Conservation (phyloP, 2,329 filamentous ascomycete genomes). For the Cytospora chrysosperma region DNA sequence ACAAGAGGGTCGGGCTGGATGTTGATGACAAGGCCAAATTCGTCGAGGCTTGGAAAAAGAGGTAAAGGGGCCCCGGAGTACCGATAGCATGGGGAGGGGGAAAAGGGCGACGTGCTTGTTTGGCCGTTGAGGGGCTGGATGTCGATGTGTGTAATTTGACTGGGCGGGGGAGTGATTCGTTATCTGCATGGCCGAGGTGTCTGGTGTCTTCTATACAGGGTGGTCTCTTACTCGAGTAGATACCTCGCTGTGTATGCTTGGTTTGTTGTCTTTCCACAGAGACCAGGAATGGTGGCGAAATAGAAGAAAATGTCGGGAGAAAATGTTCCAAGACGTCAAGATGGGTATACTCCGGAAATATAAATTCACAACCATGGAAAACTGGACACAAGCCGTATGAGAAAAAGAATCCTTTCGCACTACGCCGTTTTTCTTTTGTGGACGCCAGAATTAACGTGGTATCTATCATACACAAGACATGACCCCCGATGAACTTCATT, state of each 20-base stretch:
- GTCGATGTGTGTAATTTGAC: neutral
- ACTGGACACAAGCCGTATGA: neutral
- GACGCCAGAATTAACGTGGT: conserved; percentile 17
- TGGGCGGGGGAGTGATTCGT: neutral
- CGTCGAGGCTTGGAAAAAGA: conserved; percentile 61
- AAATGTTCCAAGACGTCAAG: neutral
- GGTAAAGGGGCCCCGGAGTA: conserved; percentile 31
- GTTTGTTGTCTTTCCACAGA: neutral
- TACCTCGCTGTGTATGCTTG: conserved; percentile 5
- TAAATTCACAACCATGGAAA: neutral
- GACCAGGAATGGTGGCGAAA: neutral
- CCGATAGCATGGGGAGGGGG: neutral
- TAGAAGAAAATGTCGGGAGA: too few relatives aligned
- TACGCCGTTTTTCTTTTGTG: conserved; percentile 18
- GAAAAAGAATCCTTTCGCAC: conserved; percentile 14
- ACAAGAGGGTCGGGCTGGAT: conserved; percentile 84
- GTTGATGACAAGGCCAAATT: conserved; percentile 82
- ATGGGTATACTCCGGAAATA: too few relatives aligned
- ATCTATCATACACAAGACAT: conserved; percentile 19
- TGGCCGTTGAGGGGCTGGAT: neutral
- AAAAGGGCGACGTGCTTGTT: neutral
- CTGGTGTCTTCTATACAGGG: conserved; percentile 11
- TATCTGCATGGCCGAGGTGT: conserved; percentile 21
- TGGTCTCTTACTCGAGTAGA: conserved; percentile 4
- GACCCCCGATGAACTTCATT: neutral